Base-by-base conservation (phyloP, 163 green algal species). In the Picocystis sp. region DNA sequence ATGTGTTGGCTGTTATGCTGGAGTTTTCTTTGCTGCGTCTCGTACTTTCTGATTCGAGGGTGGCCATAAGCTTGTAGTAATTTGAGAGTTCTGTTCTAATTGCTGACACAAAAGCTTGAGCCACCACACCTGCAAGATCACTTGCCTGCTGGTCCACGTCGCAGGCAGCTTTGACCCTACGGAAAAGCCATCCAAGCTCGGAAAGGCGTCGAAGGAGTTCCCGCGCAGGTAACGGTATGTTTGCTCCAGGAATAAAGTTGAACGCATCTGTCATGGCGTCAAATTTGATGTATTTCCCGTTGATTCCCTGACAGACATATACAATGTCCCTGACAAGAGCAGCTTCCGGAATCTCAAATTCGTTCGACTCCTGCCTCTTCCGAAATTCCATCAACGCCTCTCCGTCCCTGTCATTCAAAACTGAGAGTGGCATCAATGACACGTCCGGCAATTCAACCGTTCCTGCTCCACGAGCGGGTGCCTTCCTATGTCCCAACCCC, bases 1-100 rank as follows among this genome's bases (percentile, higher is more conserved):
- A 38, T 17, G 17, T 22, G 48, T 58, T 33, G 45, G 57, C 43
- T 45, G 11, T 53, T 43, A 12, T 68, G 67, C 44, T 70, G 55
- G 25, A 67, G 69, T 41, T 55, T 11, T 24, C 22, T 55, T 14
- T 62, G 22, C 2, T 38, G 29, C 21, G 71, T 63, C 55, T 81
- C 69, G 29, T 38, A 38, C 29, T 38, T 38, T 38, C 29, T 14
- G 52, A 52, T 63, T 89, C 76, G 55, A 92, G 66, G 54, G 82
- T 63, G 11, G 81, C 79, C 65, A 92, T 66, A 19, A 89, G 61
- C 22, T 76, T 66, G 66, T 83, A 88, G 48, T 82, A 85, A 45
- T 86, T 70, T 0, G 61, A 52, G n/a, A 92, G 57, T 66, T 92
- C 73, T 3, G 51, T 43, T 14, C 61, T 42, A 55, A 90, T 46